These are phyloP conservation scores for Choanephora cucurbitarum DNA, from an alignment of 371 early-diverging fungal species.

Conservation along the genomic window DNA sequence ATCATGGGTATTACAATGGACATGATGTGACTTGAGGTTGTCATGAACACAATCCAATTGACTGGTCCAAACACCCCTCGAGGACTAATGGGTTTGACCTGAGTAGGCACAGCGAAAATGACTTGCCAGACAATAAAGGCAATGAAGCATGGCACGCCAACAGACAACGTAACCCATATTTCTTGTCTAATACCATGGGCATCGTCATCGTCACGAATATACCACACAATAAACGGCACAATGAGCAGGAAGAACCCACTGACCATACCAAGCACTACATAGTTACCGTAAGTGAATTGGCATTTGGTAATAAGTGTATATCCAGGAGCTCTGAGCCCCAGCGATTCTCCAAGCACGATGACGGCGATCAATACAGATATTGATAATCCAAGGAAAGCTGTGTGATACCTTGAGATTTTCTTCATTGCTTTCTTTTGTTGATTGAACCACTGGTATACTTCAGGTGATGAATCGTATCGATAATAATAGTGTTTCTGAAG, in stretches of 20 bases:
- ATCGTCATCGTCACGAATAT: conserved; percentile 26
- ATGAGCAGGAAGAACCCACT: conserved; percentile 8
- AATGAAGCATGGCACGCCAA: conserved; percentile 28
- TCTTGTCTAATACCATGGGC: conserved; percentile 43
- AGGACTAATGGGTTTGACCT: background rate
- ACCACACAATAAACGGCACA: conserved; percentile 27
- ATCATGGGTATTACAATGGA: conserved; percentile 12
- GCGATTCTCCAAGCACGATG: conserved; percentile 3
- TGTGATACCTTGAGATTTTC: background rate
- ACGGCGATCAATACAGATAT: background rate
- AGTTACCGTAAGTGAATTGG: conserved; percentile 6
- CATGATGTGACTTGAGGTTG: conserved; percentile 15
- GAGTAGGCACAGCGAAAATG: conserved; percentile 6
- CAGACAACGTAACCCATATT: conserved; percentile 22
- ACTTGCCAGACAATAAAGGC: conserved; percentile 20
- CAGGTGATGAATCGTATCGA: background rate
- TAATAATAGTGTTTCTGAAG: conserved; percentile 2
- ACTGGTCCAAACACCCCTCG: conserved; percentile 12
- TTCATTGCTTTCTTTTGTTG: background rate
- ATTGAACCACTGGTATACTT: background rate
- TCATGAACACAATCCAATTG: conserved; percentile 19
- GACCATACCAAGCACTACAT: conserved; percentile 4
- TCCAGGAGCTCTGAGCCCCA: background rate
- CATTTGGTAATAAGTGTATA: background rate
- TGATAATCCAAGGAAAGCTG: background rate